Evolutionary conservation across 1,139 yeast species (phyloP), one percentile per base, ranked within the genome.

Genomic region (Pichia sp.): DNA sequence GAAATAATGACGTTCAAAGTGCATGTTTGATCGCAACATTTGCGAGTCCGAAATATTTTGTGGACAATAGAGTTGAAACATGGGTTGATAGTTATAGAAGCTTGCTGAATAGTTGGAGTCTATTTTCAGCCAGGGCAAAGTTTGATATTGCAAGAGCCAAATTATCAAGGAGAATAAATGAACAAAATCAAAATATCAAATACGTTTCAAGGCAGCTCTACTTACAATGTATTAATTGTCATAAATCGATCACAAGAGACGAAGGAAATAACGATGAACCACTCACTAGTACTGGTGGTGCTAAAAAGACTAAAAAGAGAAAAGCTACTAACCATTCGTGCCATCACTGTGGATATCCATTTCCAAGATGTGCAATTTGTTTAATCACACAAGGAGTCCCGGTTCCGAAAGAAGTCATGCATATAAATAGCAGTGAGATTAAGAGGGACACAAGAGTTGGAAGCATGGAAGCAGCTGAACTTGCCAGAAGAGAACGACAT

Each of bases 361-460:
- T 88, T 35, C 97, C 98, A 0, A 70, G 95, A 53, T 92, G 97
- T 65, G 89, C 96, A 0, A 83, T 92, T 9, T 92, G 97, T 60
- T 68, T 90, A 34, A 68, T 88, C 46, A 81, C 96, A 0, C 69
- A 89, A 52, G 97, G 97, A 0, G 78, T 86, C 0, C 81, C 88
- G 1, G 65, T 81, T 16, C 81, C 85, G 4, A 73, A 67, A 35
- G 66, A 64, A 29, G 49, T 59, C 25, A 47, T 58, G 26, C 50
- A 53, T 23, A 55, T 59, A 29, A 35, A 20, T 18, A 22, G 26
- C 15, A n/a, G 29, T 16, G 18, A 39, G 13, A 39, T 18, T 8
- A 18, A 37, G 5, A 11, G 40, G 23, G 39, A 13, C 30, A 8
- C 15, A 4, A 25, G 27, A 34, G 15, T 20, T 8, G 24, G 24